phyloP scores from a whole-genome alignment of 306 rosid species.

The Luffa aegyptiaca region DNA sequence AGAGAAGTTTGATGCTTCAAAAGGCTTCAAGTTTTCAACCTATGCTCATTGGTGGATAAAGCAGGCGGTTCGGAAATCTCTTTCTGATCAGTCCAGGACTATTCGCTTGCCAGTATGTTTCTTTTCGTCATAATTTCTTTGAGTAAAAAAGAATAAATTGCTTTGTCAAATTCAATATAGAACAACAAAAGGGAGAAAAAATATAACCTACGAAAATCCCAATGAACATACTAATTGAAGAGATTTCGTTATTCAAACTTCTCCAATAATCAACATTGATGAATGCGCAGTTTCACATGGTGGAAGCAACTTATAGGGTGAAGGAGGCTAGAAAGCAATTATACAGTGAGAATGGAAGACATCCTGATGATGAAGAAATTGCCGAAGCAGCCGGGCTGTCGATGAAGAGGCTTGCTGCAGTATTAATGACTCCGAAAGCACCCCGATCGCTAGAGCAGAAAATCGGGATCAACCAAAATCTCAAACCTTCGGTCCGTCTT shows the following conservation, averaged over 20 bases:
- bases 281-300: slow-evolving; percentile 74
- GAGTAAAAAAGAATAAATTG: not conserved
- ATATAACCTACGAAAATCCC: not conserved
- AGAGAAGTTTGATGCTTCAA: slow-evolving; percentile 90
- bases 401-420: slow-evolving; percentile 83
- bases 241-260: not conserved
- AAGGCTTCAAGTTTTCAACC: slow-evolving; percentile 97
- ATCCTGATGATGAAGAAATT: slow-evolving; percentile 65
- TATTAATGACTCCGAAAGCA: slow-evolving; percentile 81
- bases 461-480: slow-evolving; percentile 71
- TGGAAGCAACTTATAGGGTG: slow-evolving; percentile 87
- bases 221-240: not conserved
- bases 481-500: slow-evolving; percentile 77
- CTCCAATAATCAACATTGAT: slow-evolving; percentile 10
- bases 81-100: slow-evolving; percentile 79
- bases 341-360: slow-evolving; percentile 66
- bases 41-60: slow-evolving; percentile 99
- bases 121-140: not conserved
- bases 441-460: slow-evolving; percentile 90
- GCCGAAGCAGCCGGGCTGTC: slow-evolving; percentile 85
- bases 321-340: slow-evolving; percentile 79
- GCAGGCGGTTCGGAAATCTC: slow-evolving; percentile 82
- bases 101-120: slow-evolving; percentile 90
- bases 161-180: slow-evolving; percentile 5
- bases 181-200: not conserved